Conservation (phyloP, 768 basidiomycete species). For the Podaxis pistillaris region DNA sequence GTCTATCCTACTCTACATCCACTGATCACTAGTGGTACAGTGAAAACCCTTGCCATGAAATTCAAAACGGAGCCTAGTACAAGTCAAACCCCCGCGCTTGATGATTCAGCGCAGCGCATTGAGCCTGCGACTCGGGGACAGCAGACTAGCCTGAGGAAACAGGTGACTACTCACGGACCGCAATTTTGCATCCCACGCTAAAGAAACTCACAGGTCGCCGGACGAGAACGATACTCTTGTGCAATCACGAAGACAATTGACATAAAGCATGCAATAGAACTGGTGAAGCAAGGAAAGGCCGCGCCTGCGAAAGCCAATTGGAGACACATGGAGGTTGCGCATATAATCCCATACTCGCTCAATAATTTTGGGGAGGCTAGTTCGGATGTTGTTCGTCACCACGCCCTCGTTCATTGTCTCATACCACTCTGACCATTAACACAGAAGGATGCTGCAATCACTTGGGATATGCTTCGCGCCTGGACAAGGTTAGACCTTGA, state of each 20-base stretch:
- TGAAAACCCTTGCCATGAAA: not conserved
- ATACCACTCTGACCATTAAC: conserved; percentile 4
- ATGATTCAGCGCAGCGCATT: not conserved
- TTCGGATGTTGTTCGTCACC: too few species aligned
- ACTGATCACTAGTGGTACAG: not conserved
- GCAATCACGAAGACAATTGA: conserved; percentile 19
- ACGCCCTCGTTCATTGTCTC: not conserved
- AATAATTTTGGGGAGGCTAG: too few species aligned
- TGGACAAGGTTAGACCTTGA: conserved; percentile 20
- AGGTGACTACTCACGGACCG: not conserved
- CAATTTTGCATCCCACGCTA: not conserved
- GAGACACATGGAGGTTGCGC: conserved; percentile 11
- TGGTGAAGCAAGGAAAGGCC: not conserved
- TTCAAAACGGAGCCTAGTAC: not conserved
- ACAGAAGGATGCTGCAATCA: conserved; percentile 5
- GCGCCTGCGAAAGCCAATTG: not conserved
- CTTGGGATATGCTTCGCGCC: conserved; percentile 16
- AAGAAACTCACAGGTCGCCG: conserved; percentile 13
- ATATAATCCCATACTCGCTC: too few species aligned
- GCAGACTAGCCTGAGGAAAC: not conserved
- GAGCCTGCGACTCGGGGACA: not conserved
- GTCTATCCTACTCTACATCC: not conserved
- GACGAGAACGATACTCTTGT: conserved; percentile 18
- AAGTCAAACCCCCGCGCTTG: not conserved
- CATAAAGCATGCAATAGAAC: not conserved